Evolutionary conservation across 352 stramenopile species (phyloP).

Genomic region (Phytophthora brassicae): DNA sequence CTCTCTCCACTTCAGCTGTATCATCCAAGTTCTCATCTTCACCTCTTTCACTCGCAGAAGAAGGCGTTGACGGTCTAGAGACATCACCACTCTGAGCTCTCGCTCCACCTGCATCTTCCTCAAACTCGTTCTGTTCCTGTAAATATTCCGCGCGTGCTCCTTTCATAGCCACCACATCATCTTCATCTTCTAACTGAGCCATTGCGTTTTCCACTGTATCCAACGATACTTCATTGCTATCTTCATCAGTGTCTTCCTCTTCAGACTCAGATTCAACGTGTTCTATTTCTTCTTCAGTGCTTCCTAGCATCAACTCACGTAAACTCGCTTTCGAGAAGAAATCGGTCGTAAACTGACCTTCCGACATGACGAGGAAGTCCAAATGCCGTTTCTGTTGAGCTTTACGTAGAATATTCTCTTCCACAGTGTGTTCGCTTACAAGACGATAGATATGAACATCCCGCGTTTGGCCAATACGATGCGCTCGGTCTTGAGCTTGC

Average conservation of each 20-base stretch:
- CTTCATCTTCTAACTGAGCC: constrained; percentile 94
- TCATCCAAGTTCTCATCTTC: constrained; percentile 43
- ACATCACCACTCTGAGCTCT: constrained; percentile 3
- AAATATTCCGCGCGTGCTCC: constrained; percentile 66
- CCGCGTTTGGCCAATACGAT: constrained; percentile 97
- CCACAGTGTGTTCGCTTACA: constrained; percentile 96
- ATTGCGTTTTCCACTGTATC: constrained; percentile 92
- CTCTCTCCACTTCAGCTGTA: constrained; percentile 12
- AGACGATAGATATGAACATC: constrained; percentile 99
- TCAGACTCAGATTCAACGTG: constrained; percentile 47
- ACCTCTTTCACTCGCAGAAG: constrained; percentile 43
- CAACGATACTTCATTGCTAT: constrained; percentile 59
- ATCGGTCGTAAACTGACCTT: constrained; percentile 76
- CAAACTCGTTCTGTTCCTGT: constrained; percentile 63
- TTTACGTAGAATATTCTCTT: constrained; percentile 99
- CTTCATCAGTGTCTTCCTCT: constrained; percentile 26
- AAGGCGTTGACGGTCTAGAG: constrained; percentile 37
- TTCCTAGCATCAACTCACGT: constrained; percentile 86
- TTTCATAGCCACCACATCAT: constrained; percentile 93
- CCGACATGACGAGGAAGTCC: constrained; percentile 92
- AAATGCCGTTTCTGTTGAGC: constrained; percentile 97
- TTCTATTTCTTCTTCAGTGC: constrained; percentile 13
- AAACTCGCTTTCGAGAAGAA: constrained; percentile 88
- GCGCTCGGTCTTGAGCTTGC: constrained; percentile 95
- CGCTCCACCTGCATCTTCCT: constrained; percentile 40